Conservation (phyloP, 169 alveolate genomes). For the Ichthyophthirius multifiliis region DNA sequence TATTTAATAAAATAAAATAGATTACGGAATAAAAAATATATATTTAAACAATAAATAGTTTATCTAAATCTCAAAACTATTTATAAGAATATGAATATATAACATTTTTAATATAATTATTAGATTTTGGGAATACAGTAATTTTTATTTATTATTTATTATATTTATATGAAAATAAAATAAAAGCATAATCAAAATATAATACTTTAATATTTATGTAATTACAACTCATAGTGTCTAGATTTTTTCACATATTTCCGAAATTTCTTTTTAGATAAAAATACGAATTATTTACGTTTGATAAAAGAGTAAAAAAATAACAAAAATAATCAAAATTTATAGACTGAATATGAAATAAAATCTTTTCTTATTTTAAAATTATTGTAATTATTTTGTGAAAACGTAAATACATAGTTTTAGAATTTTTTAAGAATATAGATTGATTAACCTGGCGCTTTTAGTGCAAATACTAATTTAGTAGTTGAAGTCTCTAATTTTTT, state of each 20-base stretch:
- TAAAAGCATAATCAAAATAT: not conserved
- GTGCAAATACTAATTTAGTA: not conserved
- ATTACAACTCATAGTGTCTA: not conserved
- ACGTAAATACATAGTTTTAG: not conserved
- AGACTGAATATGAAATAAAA: not conserved
- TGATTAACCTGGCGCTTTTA: not conserved
- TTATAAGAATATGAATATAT: not conserved
- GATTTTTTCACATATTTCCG: not conserved
- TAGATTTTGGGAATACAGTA: not conserved
- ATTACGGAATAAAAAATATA: not conserved
- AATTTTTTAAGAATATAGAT: not conserved
- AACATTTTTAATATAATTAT: not conserved
- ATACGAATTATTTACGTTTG: not conserved
- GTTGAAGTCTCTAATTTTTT: not conserved
- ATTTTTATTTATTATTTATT: not conserved
- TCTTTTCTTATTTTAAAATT: not conserved
- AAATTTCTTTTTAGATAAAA: not conserved
- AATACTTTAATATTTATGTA: not conserved
- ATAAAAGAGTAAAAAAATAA: not conserved
- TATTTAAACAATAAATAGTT: not conserved
- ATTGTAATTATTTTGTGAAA: constrained; percentile 1
- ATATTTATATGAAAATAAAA: not conserved
- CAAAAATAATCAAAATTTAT: not conserved
- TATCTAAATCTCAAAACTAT: not conserved
- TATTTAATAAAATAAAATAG: not conserved